These are phyloP conservation scores for Arabidopsis arenosa DNA, from an alignment of 345 rosid species.

Conservation along the genomic window DNA sequence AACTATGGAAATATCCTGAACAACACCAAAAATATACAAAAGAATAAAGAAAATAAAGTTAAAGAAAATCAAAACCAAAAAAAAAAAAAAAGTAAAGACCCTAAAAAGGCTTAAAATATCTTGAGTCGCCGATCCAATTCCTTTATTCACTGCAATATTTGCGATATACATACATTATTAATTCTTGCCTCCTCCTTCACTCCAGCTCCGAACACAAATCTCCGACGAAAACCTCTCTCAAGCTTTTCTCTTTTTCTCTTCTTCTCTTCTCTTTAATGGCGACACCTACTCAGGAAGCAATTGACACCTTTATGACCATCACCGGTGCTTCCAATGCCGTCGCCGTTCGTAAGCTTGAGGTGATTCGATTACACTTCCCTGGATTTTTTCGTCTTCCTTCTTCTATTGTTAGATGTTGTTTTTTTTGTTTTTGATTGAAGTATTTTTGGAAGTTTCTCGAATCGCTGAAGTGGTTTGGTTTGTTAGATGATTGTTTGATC, in stretches of 20 bases:
- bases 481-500: neutral
- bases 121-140: conserved; percentile 5
- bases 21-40: neutral
- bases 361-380: neutral
- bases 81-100: neutral
- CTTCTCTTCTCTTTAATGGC: conserved; percentile 5
- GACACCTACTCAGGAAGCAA: conserved; percentile 5
- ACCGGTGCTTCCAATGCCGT: conserved; percentile 19
- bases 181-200: neutral
- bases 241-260: neutral
- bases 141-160: neutral
- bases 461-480: neutral
- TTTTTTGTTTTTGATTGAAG: neutral
- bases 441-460: neutral
- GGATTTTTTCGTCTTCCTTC: neutral
- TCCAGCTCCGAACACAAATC: neutral
- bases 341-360: conserved; percentile 14
- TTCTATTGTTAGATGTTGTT: neutral
- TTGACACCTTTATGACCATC: conserved; percentile 12
- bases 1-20: neutral
- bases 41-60: neutral
- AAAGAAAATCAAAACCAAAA: neutral
- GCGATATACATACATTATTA: neutral
- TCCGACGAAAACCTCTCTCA: neutral
- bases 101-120: neutral